Base-by-base conservation (phyloP, 208 protist species). In the Leishmania gerbilli region DNA sequence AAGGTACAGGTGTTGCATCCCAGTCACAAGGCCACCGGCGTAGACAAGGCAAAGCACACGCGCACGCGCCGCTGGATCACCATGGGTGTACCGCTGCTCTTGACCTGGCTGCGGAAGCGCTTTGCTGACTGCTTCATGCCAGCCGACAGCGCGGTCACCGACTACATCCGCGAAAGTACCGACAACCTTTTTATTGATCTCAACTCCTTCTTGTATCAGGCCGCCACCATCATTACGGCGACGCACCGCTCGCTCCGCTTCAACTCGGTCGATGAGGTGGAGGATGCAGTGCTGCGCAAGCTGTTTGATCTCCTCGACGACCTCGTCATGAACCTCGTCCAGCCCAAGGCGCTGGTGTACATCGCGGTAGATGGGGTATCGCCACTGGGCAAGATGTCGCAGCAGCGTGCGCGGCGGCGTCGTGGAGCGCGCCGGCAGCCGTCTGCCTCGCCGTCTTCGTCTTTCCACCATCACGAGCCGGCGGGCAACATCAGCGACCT, bases 341-440 rank as follows among this genome's bases (percentile, higher is more conserved):
- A 92, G 72, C 99, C 99, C 17, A 84, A 91, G 40, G 97, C 98
- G 17, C 81, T 99, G 11, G 86, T 99, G 8, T 99, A 98, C 89
- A 95, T 99, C 85, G 94, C 93, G 21, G 87, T 96, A 37, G 99
- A 99, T 91, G 99, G 99, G 58, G 96, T 99, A 19, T 98, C 99
- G 15, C 99, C 99, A 17, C 91, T 99, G 31, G 99, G 99, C 11
- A 99, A 99, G 83, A 98, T 99, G 87, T 99, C 99, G 76, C 99
- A 99, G 90, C 99, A 99, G 90, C 94, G 99, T n/a, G 83, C 92
- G 17, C 93, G 99, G 55, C 99, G 99, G 47, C 90, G 94, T 4
- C 86, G 84, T 21, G 81, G 68, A 8, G 87, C 77, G 3, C 81
- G 89, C 45, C 83, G 83, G 42, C 74, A 71, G 45, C 81, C 75